Evolutionary conservation across 441 rosid genomes (phyloP).

Genomic region (Erysimum cheiri): DNA sequence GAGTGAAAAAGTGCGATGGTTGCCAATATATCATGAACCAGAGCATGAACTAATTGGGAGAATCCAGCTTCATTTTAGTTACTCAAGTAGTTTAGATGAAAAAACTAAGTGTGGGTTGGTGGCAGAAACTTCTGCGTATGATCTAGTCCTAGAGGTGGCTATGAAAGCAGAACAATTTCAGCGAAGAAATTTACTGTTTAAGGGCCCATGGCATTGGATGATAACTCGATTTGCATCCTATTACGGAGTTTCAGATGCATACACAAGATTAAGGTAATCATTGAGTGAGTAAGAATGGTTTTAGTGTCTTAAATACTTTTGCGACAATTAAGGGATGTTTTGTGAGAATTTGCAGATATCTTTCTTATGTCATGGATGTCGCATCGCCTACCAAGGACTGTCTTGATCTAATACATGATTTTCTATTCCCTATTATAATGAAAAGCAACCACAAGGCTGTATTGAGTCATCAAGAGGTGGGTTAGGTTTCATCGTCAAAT

Average conservation of each 20-base stretch:
- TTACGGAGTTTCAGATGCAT: slow-evolving; percentile 90
- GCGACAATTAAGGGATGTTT: slow-evolving; percentile 27
- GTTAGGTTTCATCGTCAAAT: slow-evolving; percentile 11
- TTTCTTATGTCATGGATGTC: slow-evolving; percentile 94
- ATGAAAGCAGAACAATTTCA: slow-evolving; percentile 85
- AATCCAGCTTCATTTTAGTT: slow-evolving; percentile 69
- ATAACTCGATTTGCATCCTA: slow-evolving; percentile 84
- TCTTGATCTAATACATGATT: slow-evolving; percentile 70
- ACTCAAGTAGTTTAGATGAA: slow-evolving; percentile 79
- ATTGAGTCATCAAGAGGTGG: slow-evolving; percentile 96
- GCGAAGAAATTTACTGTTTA: slow-evolving; percentile 75
- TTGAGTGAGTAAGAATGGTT: slow-evolving; percentile 29
- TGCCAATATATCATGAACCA: slow-evolving; percentile 90
- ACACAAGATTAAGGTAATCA: slow-evolving; percentile 80
- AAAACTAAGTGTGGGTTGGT: slow-evolving; percentile 84
- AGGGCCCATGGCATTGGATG: slow-evolving; percentile 96
- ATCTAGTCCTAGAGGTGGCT: slow-evolving; percentile 88
- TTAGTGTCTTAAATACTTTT: slow-evolving; percentile 8
- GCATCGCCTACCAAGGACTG: slow-evolving; percentile 94
- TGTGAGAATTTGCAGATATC: slow-evolving; percentile 63
- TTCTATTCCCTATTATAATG: slow-evolving; percentile 72
- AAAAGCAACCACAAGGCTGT: slow-evolving; percentile 71
- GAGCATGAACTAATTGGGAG: slow-evolving; percentile 90
- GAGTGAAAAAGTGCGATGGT: slow-evolving; percentile 89
- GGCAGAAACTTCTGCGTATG: slow-evolving; percentile 97